These are phyloP conservation scores for Neospermospora avenae DNA, from an alignment of 2,329 filamentous ascomycete species.

Conservation along the genomic window DNA sequence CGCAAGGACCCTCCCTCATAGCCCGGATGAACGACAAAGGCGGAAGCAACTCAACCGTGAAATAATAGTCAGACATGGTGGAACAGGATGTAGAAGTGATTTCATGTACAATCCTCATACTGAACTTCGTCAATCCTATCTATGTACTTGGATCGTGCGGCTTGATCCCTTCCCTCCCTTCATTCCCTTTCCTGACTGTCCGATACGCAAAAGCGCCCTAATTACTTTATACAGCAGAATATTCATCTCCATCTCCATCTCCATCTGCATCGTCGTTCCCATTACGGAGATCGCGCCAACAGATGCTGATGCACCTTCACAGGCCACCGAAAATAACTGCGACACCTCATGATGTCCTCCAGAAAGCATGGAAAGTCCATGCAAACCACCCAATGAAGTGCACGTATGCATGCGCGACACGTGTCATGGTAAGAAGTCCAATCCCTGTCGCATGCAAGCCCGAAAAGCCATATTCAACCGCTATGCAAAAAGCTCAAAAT, in stretches of 20 bases:
- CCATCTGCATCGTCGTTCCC: no score
- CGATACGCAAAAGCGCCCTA: neutral
- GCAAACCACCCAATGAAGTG: neutral
- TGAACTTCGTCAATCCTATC: neutral
- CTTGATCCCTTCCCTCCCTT: no score
- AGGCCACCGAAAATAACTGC: no score
- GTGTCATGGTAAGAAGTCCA: neutral
- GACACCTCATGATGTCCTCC: neutral
- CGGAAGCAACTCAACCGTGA: no score
- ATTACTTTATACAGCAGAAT: neutral
- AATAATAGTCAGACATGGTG: no score
- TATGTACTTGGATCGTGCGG: neutral
- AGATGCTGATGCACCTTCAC: no score
- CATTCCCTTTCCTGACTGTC: neutral
- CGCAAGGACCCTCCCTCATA: no score
- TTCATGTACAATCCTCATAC: no score
- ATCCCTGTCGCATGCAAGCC: constrained; percentile 1
- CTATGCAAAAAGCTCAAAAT: constrained; percentile 5
- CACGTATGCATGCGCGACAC: neutral
- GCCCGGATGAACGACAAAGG: no score
- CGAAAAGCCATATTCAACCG: constrained; percentile 1
- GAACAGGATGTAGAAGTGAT: no score
- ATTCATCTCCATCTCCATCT: neutral
- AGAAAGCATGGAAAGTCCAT: neutral
- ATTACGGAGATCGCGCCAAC: no score